Evolutionary conservation across 305 asterid species (phyloP).

Genomic region (Fraxinus baroniana): DNA sequence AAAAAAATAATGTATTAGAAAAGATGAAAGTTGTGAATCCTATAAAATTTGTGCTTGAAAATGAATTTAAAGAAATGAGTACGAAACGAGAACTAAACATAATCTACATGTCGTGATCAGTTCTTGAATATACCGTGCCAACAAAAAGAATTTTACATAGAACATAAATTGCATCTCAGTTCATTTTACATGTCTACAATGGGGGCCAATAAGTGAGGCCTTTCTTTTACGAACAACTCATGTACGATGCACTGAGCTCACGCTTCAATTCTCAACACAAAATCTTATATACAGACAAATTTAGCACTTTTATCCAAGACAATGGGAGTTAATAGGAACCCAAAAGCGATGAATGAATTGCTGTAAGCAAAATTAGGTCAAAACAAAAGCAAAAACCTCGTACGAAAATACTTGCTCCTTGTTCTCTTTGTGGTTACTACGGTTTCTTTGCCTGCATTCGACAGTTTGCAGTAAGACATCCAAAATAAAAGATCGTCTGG

Average conservation of each 20-base stretch:
- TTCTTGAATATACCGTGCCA: neutral
- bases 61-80: too few relatives aligned
- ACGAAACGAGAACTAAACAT: neutral
- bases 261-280: slow-evolving; percentile 3
- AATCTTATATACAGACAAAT: slow-evolving; percentile 14
- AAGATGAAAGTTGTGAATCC: neutral
- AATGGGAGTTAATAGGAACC: neutral
- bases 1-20: too few relatives aligned
- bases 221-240: neutral
- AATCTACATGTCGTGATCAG: neutral
- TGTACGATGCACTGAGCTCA: neutral
- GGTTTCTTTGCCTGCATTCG: slow-evolving; percentile 66
- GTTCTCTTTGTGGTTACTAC: slow-evolving; percentile 15
- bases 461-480: slow-evolving; percentile 20
- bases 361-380: neutral
- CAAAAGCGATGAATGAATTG: neutral
- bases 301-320: neutral
- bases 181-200: neutral
- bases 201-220: neutral
- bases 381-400: neutral
- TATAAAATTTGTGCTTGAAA: neutral
- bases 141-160: neutral
- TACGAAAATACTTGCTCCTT: slow-evolving; percentile 4
- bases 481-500: neutral
- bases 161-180: neutral